Evolutionary conservation across 805 yeast species (phyloP), one percentile per base, ranked within the genome.

Genomic region (Sungouiozyma intestinalis): DNA sequence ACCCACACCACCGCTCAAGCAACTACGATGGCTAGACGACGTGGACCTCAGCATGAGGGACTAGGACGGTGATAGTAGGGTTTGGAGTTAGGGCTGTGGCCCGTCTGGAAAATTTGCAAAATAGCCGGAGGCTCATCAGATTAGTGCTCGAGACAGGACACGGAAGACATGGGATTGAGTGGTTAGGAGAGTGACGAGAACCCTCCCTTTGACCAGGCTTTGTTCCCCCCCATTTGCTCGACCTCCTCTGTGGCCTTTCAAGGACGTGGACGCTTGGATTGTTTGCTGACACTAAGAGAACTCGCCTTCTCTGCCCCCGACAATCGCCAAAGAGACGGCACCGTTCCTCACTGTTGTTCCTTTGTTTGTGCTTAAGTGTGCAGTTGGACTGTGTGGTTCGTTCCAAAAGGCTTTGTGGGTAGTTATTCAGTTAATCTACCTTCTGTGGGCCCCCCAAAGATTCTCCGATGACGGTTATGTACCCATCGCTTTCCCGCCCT

Each of bases 381-480:
- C n/a, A n/a, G n/a, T n/a, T n/a, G n/a, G n/a, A 24, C 29, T 24
- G 6, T 24, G 29, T 24, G 29, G 29, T 24, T 24, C 29, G 6
- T 24, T 11, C 29, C n/a, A n/a, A n/a, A 24, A 24, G 29, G 11
- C 9, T 24, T 24, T 24, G 6, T 24, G 29, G 63, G 50, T 52
- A 58, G 60, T 58, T 58, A 58, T 58, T 58, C 47, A 48, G 50
- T 58, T 58, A 58, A 55, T 58, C 54, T 55, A 59, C 55, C 60
- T 53, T 48, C 19, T 7, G 11, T 24, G 6, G 29, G 6, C 11
- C 6, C 29, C 11, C 11, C 11, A 7, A 11, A 24, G 11, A 24
- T n/a, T 11, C 29, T 24, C 9, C 29, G 6, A 24, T 24, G 29
- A 24, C 6, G 11, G 29, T 24, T 7, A 24, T 24, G 29, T 24